A percentile compares a stretch with the other conserved stretches of the same genome.
Evolutionary conservation across 2,329 filamentous ascomycete species (phyloP).

Genomic region (Alternaria arborescens): DNA sequence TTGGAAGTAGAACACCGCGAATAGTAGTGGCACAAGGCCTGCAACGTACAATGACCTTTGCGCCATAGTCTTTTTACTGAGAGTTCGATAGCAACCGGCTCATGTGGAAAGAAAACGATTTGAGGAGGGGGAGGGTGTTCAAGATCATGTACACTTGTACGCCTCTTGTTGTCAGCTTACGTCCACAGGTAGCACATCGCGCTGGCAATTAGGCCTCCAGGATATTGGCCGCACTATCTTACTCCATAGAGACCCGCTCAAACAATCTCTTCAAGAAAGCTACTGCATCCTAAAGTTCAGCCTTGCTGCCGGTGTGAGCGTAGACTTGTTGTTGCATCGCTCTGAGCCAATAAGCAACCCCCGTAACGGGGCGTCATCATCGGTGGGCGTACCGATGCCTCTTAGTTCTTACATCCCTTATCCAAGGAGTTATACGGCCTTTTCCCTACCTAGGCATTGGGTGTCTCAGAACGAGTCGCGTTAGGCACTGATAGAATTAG

Average conservation of each 20-base stretch:
- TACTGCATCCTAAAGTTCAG: background rate
- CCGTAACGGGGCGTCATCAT: background rate
- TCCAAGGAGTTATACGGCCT: background rate
- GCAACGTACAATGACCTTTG: conserved; percentile 1
- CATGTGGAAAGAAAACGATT: background rate
- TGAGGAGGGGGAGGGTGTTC: background rate
- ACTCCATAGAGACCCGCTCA: background rate
- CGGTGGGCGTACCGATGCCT: background rate
- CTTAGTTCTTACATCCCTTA: background rate
- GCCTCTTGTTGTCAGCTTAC: background rate
- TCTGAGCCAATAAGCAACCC: background rate
- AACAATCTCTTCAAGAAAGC: background rate
- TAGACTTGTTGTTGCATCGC: background rate
- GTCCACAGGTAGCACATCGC: background rate
- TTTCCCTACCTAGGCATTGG: background rate
- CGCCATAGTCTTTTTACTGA: background rate
- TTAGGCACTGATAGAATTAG: background rate
- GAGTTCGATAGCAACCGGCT: background rate
- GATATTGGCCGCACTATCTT: background rate
- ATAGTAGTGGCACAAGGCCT: background rate
- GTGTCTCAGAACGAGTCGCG: background rate
- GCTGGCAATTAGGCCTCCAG: conserved; percentile 2
- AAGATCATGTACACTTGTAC: background rate
- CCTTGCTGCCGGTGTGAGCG: background rate
- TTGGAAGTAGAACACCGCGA: background rate